These are phyloP conservation scores for Penicillium corylophilum DNA, from an alignment of 2,329 filamentous ascomycete genomes.

Conservation along the genomic window DNA sequence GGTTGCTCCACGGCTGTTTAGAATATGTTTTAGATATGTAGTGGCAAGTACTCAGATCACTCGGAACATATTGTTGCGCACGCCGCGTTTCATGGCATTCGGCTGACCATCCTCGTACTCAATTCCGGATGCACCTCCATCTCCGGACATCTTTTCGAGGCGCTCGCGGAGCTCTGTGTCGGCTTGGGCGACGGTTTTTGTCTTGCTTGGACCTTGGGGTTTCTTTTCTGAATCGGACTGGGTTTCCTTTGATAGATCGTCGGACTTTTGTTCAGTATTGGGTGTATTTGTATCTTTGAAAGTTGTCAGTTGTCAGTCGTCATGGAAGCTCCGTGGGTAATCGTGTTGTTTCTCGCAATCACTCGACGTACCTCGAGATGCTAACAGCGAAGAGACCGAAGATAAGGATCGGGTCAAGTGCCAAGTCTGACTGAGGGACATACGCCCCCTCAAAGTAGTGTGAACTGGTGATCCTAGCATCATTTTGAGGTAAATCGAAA, in stretches of 20 bases:
- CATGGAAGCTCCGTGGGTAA: neutral
- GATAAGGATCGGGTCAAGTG: conserved; percentile 3
- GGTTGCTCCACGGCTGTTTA: neutral
- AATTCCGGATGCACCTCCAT: conserved; percentile 68
- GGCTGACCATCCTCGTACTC: conserved; percentile 75
- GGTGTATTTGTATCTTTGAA: neutral
- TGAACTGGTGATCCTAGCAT: neutral
- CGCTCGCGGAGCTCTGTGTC: conserved; percentile 67
- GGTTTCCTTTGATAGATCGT: neutral
- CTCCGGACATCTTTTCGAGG: conserved; percentile 66
- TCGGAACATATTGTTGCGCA: conserved; percentile 75
- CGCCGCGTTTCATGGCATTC: conserved; percentile 69
- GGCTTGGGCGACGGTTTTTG: conserved; percentile 61
- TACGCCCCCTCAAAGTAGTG: neutral
- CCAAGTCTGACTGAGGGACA: neutral
- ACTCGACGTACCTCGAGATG: conserved; percentile 5
- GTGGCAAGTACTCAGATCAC: conserved; percentile 50
- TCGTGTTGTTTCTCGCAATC: neutral
- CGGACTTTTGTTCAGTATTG: neutral
- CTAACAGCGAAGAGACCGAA: conserved; percentile 2
- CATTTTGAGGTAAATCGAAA: neutral
- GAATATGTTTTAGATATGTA: neutral
- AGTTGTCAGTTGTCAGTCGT: neutral
- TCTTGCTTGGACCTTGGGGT: conserved; percentile 18
- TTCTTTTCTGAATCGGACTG: conserved; percentile 7